A percentile compares a stretch with the other conserved stretches of the same genome.
phyloP scores from a whole-genome alignment of 139 green algal species.

The Microglena sp. region DNA sequence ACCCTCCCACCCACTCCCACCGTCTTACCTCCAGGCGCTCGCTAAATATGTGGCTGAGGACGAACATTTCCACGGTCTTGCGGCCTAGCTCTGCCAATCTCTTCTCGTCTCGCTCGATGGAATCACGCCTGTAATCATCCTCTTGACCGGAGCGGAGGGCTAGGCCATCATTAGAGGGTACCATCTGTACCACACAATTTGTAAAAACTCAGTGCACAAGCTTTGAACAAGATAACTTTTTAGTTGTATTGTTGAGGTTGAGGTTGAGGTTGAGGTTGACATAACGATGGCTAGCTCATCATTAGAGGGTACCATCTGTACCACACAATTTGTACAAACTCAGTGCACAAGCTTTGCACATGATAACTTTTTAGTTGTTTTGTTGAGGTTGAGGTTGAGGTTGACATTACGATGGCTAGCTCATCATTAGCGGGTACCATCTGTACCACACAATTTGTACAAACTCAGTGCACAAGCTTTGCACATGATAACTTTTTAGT shows the following conservation, averaged over 20 bases:
- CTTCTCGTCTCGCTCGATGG: slow-evolving; percentile 78
- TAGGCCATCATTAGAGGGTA: slow-evolving; percentile 24
- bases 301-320: slow-evolving; percentile 19
- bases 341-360: too few species aligned
- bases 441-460: slow-evolving; percentile 7
- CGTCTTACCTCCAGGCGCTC: slow-evolving; percentile 13
- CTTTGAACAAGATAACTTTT: too few species aligned
- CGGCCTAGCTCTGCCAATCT: slow-evolving; percentile 80
- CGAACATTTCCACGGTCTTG: slow-evolving; percentile 83
- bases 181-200: slow-evolving; percentile 10
- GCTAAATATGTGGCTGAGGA: slow-evolving; percentile 68
- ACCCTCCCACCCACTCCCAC: background rate
- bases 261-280: too few species aligned
- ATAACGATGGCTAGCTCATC: slow-evolving; percentile 31
- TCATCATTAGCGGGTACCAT: slow-evolving; percentile 21
- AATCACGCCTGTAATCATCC: slow-evolving; percentile 49
- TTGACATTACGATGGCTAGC: slow-evolving; percentile 28
- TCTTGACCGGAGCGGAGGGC: slow-evolving; percentile 38
- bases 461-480: too few species aligned
- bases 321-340: background rate
- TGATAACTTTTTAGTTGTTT: too few species aligned
- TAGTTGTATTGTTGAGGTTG: too few species aligned
- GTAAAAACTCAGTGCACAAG: too few species aligned
- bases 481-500: too few species aligned
- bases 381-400: too few species aligned